Conservation (phyloP, 78 protist species). For the Dictyostelium intermedium region DNA sequence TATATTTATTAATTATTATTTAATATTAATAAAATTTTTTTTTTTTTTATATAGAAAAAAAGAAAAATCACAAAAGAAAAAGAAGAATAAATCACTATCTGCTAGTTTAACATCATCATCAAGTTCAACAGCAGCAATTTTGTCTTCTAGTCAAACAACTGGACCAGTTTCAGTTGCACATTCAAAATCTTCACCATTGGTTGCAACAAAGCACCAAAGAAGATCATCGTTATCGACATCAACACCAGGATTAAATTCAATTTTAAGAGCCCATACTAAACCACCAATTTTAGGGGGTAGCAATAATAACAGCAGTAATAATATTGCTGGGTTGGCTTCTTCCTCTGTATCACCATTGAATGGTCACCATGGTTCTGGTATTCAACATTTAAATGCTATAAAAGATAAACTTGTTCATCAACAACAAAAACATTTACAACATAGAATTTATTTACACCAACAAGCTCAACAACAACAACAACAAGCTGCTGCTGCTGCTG, state of each 20-base stretch:
- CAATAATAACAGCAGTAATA: background rate
- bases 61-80: constrained; percentile 31
- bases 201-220: background rate
- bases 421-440: constrained; percentile 11
- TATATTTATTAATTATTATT: background rate
- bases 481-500: background rate
- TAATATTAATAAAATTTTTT: background rate
- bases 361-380: background rate
- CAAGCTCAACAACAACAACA: background rate
- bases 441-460: background rate
- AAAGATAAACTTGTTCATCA: background rate
- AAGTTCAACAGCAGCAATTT: background rate
- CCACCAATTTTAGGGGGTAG: background rate
- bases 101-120: background rate
- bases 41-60: constrained; percentile 14
- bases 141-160: background rate
- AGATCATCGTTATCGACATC: constrained; percentile 3
- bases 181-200: constrained; percentile 18
- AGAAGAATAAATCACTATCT: constrained; percentile 2
- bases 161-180: constrained; percentile 8
- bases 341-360: background rate
- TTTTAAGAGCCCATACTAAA: background rate
- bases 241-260: background rate
- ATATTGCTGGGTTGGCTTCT: background rate
- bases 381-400: constrained; percentile 4